Evolutionary conservation across 352 stramenopile species (phyloP), one percentile per base, ranked within the genome.

Genomic region (Phytopythium mirpurense): DNA sequence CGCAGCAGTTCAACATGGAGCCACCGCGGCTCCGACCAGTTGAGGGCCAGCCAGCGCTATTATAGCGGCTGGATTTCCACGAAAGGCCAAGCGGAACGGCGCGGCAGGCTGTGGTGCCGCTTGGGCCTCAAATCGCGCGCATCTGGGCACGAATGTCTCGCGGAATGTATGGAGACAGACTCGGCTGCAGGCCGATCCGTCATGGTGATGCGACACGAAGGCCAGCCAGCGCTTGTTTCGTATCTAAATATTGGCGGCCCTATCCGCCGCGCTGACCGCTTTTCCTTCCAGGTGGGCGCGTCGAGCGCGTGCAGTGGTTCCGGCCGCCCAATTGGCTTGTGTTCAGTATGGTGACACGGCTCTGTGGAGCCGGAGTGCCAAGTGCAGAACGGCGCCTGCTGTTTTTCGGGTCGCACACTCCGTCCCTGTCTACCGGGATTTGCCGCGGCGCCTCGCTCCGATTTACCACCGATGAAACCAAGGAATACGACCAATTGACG

Each of bases 351-450:
- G 11, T 19, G 6, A 2, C 1, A 4, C 4, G 23, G 21, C 11
- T 11, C 7, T 27, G 18, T 31, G 45, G 18, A 41, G 45, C 45
- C 31, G 45, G 45, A 41, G 45, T 43, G 35, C 15, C 34, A 37
- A 14, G 18, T 37, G 15, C 35, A 40, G 35, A 21, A 19, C 35
- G 16, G 35, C 37, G 44, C 21, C 44, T 51, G 45, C 26, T 57
- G 51, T 47, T 47, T 57, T 42, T 26, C 31, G 41, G 6, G 40
- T 27, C 40, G 40, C 40, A 9, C 21, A 7, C 19, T 45, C 36
- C 36, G 37, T 24, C 21, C 43, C 43, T 50, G 43, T 50, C 43
- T 50, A 50, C 43, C 23, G 24, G 21, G 45, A 52, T 52, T 42
- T 41, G 45, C 29, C 18, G 3, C 18, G 3, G 12, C 18, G 11